These are phyloP conservation scores for Xanthoconium separans DNA, from an alignment of 1,284 basidiomycete genomes.

Conservation along the genomic window DNA sequence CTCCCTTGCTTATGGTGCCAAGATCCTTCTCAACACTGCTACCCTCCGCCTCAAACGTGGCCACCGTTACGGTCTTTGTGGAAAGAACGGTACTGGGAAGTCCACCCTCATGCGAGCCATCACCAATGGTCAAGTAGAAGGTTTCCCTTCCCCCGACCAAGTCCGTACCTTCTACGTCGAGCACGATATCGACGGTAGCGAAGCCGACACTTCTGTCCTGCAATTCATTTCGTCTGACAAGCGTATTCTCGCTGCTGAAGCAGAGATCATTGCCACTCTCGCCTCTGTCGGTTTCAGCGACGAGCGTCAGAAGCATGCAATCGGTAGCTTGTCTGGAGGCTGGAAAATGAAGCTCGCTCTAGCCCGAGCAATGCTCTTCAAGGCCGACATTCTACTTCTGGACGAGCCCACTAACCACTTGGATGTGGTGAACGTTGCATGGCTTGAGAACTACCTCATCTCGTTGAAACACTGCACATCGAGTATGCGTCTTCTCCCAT, in stretches of 20 bases:
- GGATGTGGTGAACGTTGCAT: slow-evolving; percentile 95
- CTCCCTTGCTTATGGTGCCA: slow-evolving; percentile 97
- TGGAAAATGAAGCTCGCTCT: slow-evolving; percentile 99
- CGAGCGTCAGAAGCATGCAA: slow-evolving; percentile 82
- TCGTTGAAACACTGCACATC: slow-evolving; percentile 90
- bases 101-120: slow-evolving; percentile 98
- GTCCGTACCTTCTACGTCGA: slow-evolving; percentile 99
- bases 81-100: slow-evolving; percentile 98
- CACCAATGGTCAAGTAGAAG: slow-evolving; percentile 95
- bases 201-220: slow-evolving; percentile 89
- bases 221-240: slow-evolving; percentile 87
- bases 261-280: slow-evolving; percentile 80
- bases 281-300: slow-evolving; percentile 90
- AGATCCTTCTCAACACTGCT: slow-evolving; percentile 96
- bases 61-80: slow-evolving; percentile 97
- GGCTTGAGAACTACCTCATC: slow-evolving; percentile 95
- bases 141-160: slow-evolving; percentile 94
- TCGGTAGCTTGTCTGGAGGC: slow-evolving; percentile 95
- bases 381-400: slow-evolving; percentile 94
- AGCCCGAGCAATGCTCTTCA: slow-evolving; percentile 98
- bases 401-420: slow-evolving; percentile 99
- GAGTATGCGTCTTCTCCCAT: slow-evolving; percentile 49
- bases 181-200: slow-evolving; percentile 96
- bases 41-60: slow-evolving; percentile 97
- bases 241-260: slow-evolving; percentile 73